phyloP scores from a whole-genome alignment of 2,329 filamentous ascomycete genomes.

The Sclerotinia trifoliorum region DNA sequence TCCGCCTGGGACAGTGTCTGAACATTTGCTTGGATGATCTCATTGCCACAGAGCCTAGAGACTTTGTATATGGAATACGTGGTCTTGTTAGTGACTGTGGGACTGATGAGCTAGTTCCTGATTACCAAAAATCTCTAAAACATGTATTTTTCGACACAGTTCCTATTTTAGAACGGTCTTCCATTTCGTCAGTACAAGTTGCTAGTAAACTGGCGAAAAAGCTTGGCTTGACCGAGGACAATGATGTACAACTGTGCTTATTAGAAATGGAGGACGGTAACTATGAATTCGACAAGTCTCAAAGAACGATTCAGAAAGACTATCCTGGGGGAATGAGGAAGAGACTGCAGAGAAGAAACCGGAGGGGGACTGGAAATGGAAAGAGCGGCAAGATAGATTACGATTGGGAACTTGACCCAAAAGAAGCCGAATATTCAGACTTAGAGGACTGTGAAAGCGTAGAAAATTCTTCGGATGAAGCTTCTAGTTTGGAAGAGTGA shows the following conservation, averaged over 20 bases:
- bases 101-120: neutral
- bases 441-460: neutral
- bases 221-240: neutral
- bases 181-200: neutral
- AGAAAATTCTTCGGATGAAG: no score
- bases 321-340: neutral
- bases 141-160: neutral
- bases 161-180: neutral
- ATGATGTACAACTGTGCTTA: neutral
- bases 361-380: neutral
- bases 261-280: no score
- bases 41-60: neutral
- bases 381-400: neutral
- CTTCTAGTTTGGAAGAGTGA: no score
- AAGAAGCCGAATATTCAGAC: neutral
- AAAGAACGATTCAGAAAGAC: neutral
- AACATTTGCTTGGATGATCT: neutral
- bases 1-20: neutral
- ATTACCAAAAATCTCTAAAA: neutral
- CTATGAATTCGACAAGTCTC: neutral
- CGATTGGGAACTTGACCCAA: neutral
- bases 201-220: neutral
- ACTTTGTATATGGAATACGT: neutral
- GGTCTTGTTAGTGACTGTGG: neutral
- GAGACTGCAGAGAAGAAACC: neutral